Base-by-base conservation (phyloP, 2,329 filamentous ascomycete species). In the Stenocarpella maydis region DNA sequence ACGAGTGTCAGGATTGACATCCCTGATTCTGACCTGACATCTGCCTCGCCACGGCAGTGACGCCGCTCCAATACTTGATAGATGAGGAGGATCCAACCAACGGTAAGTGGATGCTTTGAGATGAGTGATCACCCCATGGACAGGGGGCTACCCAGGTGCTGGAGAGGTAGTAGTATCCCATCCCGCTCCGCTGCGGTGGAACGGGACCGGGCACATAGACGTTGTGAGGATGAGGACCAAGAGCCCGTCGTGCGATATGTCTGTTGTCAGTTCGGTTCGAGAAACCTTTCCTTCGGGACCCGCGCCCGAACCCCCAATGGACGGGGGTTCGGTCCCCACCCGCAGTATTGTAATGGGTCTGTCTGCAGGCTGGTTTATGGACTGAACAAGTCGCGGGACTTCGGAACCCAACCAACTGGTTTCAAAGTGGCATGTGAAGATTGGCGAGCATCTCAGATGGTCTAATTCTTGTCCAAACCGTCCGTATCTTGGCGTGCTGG, bases 361-460 rank as follows among this genome's bases (percentile, higher is more conserved):
- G 19, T 34, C 55, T n/a, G 19, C 55, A n/a, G 41, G 41, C 41
- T 21, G n/a, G 19, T 9, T n/a, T 63, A 28, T n/a, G 58, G 41
- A 37, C 24, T 19, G 41, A 61, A 19, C 43, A 47, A 19, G n/a
- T 37, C 26, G 58, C 58, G 43, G 58, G 37, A 63, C 43, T 63
- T 63, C 58, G 58, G 55, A 47, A 47, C 26, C 55, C 55, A 61
- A 17, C 55, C 55, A 61, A 61, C 26, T 47, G 41, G 12, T 34
- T 47, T 61, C 41, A 10, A 61, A 21, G 54, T 60, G 41, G 28
- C 58, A 63, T 49, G 58, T 63, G 58, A 49, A 63, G 47, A 63
- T 49, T 37, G 28, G 28, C 31, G 28, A 12, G 28, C 43, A 63
- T n/a, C n/a, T n/a, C n/a, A n/a, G n/a, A 10, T 47, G 12, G 34